Conservation (phyloP, 139 green algal genomes). For the Chloropicon primus region DNA sequence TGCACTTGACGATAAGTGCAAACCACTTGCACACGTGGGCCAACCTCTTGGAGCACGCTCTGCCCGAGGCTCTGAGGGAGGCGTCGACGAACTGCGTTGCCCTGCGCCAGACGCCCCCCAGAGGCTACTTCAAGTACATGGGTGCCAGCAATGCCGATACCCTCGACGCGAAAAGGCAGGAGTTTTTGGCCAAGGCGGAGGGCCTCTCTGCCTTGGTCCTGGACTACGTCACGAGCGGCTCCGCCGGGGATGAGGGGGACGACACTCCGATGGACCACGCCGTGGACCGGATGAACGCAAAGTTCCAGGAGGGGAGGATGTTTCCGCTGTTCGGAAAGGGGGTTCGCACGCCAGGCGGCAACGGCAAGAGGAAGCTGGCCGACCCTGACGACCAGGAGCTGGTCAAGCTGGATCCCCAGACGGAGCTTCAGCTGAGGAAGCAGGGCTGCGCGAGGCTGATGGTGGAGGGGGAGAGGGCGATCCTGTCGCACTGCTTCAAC, state of each 20-base stretch:
- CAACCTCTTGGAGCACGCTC: constrained; percentile 31
- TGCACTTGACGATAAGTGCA: constrained; percentile 60
- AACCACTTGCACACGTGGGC: constrained; percentile 46
- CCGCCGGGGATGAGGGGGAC: not conserved
- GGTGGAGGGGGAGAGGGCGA: not conserved
- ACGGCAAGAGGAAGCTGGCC: not conserved
- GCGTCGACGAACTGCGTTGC: constrained; percentile 21
- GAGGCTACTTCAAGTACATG: constrained; percentile 23
- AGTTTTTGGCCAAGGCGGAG: not conserved
- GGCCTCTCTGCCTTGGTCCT: not conserved
- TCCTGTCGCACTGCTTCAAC: not conserved
- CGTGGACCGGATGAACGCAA: not conserved
- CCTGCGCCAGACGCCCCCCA: constrained; percentile 25
- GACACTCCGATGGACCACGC: not conserved
- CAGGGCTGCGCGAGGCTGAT: not conserved
- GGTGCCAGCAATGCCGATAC: constrained; percentile 1
- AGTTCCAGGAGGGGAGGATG: not conserved
- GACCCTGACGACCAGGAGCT: not conserved
- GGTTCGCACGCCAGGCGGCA: too few relatives aligned
- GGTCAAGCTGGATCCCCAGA: not conserved
- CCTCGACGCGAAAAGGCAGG: not conserved
- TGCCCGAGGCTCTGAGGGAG: constrained; percentile 28
- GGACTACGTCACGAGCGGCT: not conserved
- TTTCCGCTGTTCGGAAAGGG: not conserved
- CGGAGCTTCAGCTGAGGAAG: not conserved